Base-by-base conservation (phyloP, 108 stramenopile genomes). In the Pseudonitzschia multiseries region DNA sequence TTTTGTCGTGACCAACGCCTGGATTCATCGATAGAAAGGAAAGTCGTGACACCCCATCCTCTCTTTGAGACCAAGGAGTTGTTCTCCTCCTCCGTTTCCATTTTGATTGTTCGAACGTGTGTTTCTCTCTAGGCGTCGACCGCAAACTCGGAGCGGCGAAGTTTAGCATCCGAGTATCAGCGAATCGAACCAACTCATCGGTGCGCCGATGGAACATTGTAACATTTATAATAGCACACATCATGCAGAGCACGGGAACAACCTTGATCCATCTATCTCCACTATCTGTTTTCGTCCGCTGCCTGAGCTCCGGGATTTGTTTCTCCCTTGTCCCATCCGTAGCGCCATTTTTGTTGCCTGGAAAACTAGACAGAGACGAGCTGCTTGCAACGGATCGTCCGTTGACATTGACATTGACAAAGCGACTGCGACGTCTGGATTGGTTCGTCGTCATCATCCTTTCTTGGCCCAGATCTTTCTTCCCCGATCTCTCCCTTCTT, bases 71-170 rank as follows among this genome's bases (percentile, higher is more conserved):
- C 54, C 21, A 24, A 18, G 61, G 61, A 17, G 20, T 62, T 29
- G 61, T 62, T 18, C 61, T 33, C n/a, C 17, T 62, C 33, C 36
- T 62, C 31, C 61, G 14, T n/a, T 33, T 62, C 61, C 8, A 62
- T 62, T 62, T n/a, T 20, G 61, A 20, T 17, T n/a, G 32, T 12
- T 62, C 20, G 1, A 48, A 48, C 15, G 14, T 14, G 14, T 59
- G 14, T n/a, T 59, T 14, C 26, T 27, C 31, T 59, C 57, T 59
- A 15, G 57, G 14, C 13, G 15, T 59, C 29, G 29, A 59, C 21
- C n/a, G 57, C 27, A 31, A 31, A 22, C 57, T 59, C 57, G 57
- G 57, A 59, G 57, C 21, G n/a, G 22, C 29, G 24, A 31, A 48
- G 46, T 48, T 18, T 14, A 48, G 29, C 4, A 26, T 59, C 26